These are phyloP conservation scores for Entamoeba moshkovskii DNA, from an alignment of 208 protist genomes.

Conservation along the genomic window DNA sequence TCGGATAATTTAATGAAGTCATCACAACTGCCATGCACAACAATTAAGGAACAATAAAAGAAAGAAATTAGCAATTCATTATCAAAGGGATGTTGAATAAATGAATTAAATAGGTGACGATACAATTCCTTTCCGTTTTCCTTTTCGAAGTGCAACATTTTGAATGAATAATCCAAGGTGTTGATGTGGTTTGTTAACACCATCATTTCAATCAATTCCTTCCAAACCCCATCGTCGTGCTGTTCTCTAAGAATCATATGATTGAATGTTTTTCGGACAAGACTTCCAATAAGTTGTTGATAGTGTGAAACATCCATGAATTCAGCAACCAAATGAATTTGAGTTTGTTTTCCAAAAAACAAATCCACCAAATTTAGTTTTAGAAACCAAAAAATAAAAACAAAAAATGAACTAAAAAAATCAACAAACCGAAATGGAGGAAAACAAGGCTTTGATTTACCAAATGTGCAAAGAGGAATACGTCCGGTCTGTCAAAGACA, in stretches of 20 bases:
- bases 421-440: neutral
- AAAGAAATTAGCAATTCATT: neutral
- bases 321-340: neutral
- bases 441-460: neutral
- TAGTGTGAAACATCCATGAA: neutral
- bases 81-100: neutral
- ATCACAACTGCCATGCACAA: neutral
- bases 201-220: neutral
- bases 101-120: neutral
- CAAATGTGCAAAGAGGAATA: neutral
- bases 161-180: neutral
- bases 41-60: neutral
- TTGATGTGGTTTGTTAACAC: neutral
- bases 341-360: neutral
- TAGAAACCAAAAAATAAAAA: neutral
- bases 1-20: neutral
- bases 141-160: neutral
- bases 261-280: neutral
- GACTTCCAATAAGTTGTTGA: neutral
- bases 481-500: neutral
- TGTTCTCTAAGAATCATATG: neutral
- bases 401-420: neutral
- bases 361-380: neutral
- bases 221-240: neutral
- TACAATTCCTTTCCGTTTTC: neutral